A percentile compares a stretch with the other conserved stretches of the same genome.
Evolutionary conservation across 192 early-diverging fungal species (phyloP).

Genomic region (Rhizoclosmatium sp.): DNA sequence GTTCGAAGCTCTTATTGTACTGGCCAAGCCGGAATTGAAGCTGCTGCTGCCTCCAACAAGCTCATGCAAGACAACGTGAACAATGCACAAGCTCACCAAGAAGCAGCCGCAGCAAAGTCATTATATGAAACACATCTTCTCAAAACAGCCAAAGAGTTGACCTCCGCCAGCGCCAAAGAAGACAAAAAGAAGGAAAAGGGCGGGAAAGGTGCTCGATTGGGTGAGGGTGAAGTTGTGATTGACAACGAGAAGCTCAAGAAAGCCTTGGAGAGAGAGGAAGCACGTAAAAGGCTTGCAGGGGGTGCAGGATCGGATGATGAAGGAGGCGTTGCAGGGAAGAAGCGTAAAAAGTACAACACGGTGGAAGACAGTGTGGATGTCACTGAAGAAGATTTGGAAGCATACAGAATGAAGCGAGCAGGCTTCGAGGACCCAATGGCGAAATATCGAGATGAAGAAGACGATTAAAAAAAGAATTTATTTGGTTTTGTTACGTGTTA

Average conservation of each 20-base stretch:
- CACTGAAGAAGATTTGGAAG: constrained; percentile 75
- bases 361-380: constrained; percentile 51
- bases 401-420: constrained; percentile 59
- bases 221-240: constrained; percentile 66
- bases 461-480: constrained; percentile 8
- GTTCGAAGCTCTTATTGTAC: constrained; percentile 90
- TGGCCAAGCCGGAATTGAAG: constrained; percentile 78
- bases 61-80: constrained; percentile 31
- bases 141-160: constrained; percentile 39
- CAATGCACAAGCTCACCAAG: neutral
- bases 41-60: constrained; percentile 55
- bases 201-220: constrained; percentile 42
- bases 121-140: constrained; percentile 49
- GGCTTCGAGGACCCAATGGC: constrained; percentile 70
- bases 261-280: constrained; percentile 59
- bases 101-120: constrained; percentile 28
- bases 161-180: neutral
- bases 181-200: constrained; percentile 44
- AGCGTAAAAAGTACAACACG: constrained; percentile 38
- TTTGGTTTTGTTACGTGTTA: neutral
- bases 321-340: neutral
- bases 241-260: constrained; percentile 61
- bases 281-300: constrained; percentile 34
- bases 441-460: constrained; percentile 57
- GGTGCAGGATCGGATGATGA: constrained; percentile 26